These are phyloP conservation scores for Linaria vulgaris DNA, from an alignment of 257 asterid species.

Conservation along the genomic window DNA sequence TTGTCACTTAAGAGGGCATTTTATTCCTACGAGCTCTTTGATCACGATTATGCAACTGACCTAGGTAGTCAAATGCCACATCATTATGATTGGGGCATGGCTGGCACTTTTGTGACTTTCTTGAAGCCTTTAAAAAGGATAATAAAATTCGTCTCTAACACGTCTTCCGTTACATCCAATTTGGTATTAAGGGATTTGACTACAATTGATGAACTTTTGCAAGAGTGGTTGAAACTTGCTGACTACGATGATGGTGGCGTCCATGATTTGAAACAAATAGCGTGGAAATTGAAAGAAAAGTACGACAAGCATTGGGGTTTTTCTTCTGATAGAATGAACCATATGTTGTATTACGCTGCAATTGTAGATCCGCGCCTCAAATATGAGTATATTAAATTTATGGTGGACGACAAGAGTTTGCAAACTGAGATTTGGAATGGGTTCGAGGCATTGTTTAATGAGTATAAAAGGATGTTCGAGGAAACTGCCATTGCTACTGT, in stretches of 20 bases:
- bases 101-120: background rate
- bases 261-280: background rate
- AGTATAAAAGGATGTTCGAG: too few relatives aligned
- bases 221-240: background rate
- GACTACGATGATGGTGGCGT: too few relatives aligned
- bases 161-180: background rate
- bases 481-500: too few relatives aligned
- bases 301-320: slow-evolving; percentile 7
- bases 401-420: background rate
- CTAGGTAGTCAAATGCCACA: background rate
- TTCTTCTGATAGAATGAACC: background rate
- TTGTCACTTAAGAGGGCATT: background rate
- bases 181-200: background rate
- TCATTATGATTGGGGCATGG: background rate
- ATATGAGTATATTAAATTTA: background rate
- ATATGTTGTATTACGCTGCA: background rate
- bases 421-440: background rate
- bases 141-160: background rate
- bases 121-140: background rate
- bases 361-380: slow-evolving; percentile 3
- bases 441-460: too few relatives aligned
- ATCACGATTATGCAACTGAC: background rate
- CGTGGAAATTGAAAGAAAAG: background rate
- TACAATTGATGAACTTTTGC: background rate
- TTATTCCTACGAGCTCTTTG: background rate